Conservation (phyloP, 2,329 filamentous ascomycete species). For the Macrophomina tecta region DNA sequence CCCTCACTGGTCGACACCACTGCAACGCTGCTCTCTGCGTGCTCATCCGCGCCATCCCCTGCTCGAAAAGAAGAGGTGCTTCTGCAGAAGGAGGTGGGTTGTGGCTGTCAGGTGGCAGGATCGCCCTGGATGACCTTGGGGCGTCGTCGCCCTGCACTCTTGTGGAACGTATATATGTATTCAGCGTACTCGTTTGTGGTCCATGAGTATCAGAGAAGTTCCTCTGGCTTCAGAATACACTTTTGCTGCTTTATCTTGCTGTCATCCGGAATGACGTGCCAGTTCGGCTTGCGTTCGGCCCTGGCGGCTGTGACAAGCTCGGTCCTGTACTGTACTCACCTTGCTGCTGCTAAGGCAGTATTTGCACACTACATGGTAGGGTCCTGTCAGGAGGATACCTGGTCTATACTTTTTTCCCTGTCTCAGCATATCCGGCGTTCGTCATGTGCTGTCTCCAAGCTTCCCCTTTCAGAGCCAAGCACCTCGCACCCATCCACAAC, state of each 20-base stretch:
- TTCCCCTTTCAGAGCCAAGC: background rate
- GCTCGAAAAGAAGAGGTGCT: background rate
- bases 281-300: constrained; percentile 1
- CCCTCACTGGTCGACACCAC: background rate
- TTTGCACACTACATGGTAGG: constrained; percentile 22
- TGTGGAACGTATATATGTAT: constrained; percentile 20
- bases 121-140: background rate
- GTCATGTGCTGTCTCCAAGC: too few species aligned
- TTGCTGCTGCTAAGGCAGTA: background rate
- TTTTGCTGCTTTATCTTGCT: background rate
- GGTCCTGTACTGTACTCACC: background rate
- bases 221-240: background rate
- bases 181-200: background rate
- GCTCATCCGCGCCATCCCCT: background rate
- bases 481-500: background rate
- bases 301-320: constrained; percentile 2
- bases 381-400: background rate
- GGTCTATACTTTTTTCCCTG: background rate
- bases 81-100: background rate
- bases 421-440: background rate
- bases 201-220: background rate
- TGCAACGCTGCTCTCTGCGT: background rate
- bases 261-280: constrained; percentile 2
- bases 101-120: background rate
- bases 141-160: background rate